phyloP scores from a whole-genome alignment of 768 basidiomycete species.

The Leccinum rimulosum region DNA sequence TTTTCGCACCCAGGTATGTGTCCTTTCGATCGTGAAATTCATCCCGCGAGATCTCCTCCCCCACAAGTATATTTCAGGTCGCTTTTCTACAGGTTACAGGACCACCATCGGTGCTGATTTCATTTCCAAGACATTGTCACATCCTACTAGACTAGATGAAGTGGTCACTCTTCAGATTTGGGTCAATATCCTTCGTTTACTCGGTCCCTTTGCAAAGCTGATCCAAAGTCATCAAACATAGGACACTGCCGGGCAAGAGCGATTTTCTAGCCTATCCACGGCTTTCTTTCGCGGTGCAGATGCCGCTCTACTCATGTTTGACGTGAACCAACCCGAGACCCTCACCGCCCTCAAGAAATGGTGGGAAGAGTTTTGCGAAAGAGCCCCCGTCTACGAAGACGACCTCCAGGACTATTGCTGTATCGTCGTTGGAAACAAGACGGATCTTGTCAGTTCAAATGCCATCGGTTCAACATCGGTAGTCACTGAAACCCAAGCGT shows the following conservation, averaged over 20 bases:
- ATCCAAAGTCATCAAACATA: slow-evolving; percentile 27
- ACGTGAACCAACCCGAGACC: slow-evolving; percentile 65
- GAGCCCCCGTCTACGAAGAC: slow-evolving; percentile 65
- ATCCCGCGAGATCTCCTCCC: not conserved
- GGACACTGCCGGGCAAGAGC: slow-evolving; percentile 88
- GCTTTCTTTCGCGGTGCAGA: slow-evolving; percentile 88
- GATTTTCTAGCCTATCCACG: slow-evolving; percentile 76
- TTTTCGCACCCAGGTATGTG: slow-evolving; percentile 65
- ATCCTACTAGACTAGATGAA: slow-evolving; percentile 53
- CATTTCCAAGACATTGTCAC: slow-evolving; percentile 69
- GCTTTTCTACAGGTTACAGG: slow-evolving; percentile 73
- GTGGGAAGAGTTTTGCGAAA: slow-evolving; percentile 75
- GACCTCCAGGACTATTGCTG: slow-evolving; percentile 65
- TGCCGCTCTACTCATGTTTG: slow-evolving; percentile 78
- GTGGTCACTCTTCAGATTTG: slow-evolving; percentile 68
- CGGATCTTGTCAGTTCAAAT: slow-evolving; percentile 44
- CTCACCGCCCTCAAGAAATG: slow-evolving; percentile 61
- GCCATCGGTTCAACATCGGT: slow-evolving; percentile 16
- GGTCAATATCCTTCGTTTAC: slow-evolving; percentile 35
- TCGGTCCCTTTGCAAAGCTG: slow-evolving; percentile 1
- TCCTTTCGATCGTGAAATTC: not conserved
- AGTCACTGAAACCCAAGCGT: slow-evolving; percentile 44
- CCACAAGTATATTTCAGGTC: slow-evolving; percentile 69
- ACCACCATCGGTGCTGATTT: slow-evolving; percentile 92
- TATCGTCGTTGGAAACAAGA: slow-evolving; percentile 76